Evolutionary conservation across 2,329 filamentous ascomycete species (phyloP).

Genomic region (Xylariaceae sp.): DNA sequence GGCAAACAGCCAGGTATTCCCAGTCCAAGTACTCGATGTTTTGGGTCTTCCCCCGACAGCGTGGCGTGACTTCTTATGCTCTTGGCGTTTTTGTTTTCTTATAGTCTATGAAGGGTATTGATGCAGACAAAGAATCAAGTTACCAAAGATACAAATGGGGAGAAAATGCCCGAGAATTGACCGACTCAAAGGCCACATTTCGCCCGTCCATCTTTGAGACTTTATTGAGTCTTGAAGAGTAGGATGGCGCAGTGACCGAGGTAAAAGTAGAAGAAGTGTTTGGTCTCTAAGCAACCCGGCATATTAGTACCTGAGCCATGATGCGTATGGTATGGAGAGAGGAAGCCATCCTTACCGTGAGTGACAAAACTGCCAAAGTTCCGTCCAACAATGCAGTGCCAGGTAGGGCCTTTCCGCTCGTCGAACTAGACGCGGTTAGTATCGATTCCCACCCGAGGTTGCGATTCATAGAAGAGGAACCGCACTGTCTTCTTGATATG

Average conservation of each 20-base stretch:
- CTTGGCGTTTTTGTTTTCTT: background rate
- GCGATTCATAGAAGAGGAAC: background rate
- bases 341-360: conserved; percentile 60
- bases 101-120: conserved; percentile 1
- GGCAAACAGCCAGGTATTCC: background rate
- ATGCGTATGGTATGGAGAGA: background rate
- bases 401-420: conserved; percentile 92
- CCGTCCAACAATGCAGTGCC: conserved; percentile 97
- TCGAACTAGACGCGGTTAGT: conserved; percentile 63
- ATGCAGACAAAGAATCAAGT: background rate
- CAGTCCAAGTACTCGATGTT: background rate
- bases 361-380: conserved; percentile 99
- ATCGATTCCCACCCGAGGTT: background rate
- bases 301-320: conserved; percentile 14
- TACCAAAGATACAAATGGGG: too few relatives aligned
- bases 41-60: background rate
- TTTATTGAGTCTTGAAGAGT: conserved; percentile 95
- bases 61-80: conserved; percentile 1
- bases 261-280: conserved; percentile 99
- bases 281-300: conserved; percentile 69
- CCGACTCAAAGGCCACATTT: background rate
- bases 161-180: conserved; percentile 2
- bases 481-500: conserved; percentile 34
- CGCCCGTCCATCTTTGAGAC: background rate
- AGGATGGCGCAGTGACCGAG: conserved; percentile 97